phyloP scores from a whole-genome alignment of 768 basidiomycete species.

The Ramaria rubella region DNA sequence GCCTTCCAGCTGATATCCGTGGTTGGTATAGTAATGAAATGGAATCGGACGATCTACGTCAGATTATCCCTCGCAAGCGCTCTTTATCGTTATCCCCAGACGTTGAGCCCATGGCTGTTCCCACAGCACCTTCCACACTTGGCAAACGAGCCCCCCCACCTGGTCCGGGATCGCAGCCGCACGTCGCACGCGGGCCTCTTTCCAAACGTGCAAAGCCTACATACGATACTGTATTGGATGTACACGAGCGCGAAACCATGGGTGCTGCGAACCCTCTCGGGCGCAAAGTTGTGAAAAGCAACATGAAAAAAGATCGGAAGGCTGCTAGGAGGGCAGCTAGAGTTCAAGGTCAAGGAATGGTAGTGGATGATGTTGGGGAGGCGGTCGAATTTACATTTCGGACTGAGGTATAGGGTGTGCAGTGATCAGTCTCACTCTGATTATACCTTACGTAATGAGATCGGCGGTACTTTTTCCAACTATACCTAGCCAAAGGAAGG shows the following conservation, averaged over 20 bases:
- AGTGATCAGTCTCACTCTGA: too few species aligned
- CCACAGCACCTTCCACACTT: conserved; percentile 3
- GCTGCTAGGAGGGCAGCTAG: conserved; percentile 31
- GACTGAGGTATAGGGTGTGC: too few species aligned
- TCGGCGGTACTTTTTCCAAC: too few species aligned
- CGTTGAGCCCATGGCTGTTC: conserved; percentile 3
- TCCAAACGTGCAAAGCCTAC: conserved; percentile 41
- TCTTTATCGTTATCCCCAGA: conserved; percentile 25
- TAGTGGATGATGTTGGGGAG: conserved; percentile 24
- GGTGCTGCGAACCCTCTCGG: conserved; percentile 53
- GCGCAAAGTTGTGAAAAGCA: conserved; percentile 53
- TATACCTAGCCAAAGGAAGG: too few species aligned
- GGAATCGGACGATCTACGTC: conserved; percentile 26
- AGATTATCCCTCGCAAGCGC: conserved; percentile 24
- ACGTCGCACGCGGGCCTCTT: conserved; percentile 42
- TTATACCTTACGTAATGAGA: too few species aligned
- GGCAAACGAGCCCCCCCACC: conserved; percentile 11
- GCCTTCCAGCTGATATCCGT: neutral
- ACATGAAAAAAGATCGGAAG: conserved; percentile 56
- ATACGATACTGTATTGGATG: conserved; percentile 46
- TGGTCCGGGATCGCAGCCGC: conserved; percentile 19
- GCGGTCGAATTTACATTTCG: neutral
- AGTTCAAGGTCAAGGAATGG: conserved; percentile 23
- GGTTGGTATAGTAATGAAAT: conserved; percentile 16
- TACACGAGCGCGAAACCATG: conserved; percentile 40